Evolutionary conservation across 129 eudicot species (phyloP).

Genomic region (Artemisia argyi): DNA sequence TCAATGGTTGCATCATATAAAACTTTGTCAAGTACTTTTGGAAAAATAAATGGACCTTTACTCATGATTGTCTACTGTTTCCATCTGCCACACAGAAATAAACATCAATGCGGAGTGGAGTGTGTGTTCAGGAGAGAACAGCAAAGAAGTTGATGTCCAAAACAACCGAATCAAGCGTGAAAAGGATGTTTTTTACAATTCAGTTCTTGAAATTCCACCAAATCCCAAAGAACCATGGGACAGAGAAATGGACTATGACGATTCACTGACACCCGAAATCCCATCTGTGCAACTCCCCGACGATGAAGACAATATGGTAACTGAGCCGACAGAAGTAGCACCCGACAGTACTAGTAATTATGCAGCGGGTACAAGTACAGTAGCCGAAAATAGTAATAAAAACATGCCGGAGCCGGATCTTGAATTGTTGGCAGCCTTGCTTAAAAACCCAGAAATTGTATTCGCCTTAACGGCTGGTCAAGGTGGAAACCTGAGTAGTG

Average conservation of each 20-base stretch:
- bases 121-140: constrained; percentile 63
- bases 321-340: not conserved
- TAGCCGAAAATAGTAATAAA: constrained; percentile 28
- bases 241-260: constrained; percentile 88
- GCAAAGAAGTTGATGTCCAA: constrained; percentile 92
- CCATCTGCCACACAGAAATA: constrained; percentile 59
- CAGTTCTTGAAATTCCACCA: constrained; percentile 59
- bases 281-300: constrained; percentile 80
- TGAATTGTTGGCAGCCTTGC: constrained; percentile 74
- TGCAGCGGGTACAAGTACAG: constrained; percentile 22
- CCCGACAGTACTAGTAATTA: constrained; percentile 18
- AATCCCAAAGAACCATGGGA: constrained; percentile 98
- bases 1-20: too few species aligned
- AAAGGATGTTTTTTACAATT: constrained; percentile 60
- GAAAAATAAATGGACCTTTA: not conserved
- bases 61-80: constrained; percentile 22
- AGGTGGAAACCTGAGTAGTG: constrained; percentile 58
- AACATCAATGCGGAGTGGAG: constrained; percentile 49
- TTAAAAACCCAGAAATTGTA: constrained; percentile 84
- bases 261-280: constrained; percentile 71
- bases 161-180: constrained; percentile 72
- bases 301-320: constrained; percentile 36
- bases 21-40: too few species aligned
- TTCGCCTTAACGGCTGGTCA: constrained; percentile 79
- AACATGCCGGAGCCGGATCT: constrained; percentile 68